Percentiles rank a stretch among this genome's conserved stretches.
phyloP scores from a whole-genome alignment of 2,329 filamentous ascomycete genomes.

The Bipolaris sorokiniana region DNA sequence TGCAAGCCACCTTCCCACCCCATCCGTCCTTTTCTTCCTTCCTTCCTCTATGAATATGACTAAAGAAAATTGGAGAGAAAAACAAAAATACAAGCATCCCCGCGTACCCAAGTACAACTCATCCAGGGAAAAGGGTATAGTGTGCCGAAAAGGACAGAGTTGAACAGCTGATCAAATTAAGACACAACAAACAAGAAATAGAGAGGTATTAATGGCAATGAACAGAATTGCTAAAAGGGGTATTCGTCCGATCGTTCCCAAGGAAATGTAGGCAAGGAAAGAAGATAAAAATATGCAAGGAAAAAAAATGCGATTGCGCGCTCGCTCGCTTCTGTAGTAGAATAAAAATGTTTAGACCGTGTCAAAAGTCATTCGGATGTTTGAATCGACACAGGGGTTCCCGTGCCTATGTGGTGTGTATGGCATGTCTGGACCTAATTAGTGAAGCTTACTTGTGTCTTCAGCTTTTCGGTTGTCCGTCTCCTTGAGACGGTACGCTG shows the following conservation, averaged over 20 bases:
- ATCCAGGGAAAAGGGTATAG: slow-evolving; percentile 1
- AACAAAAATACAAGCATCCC: background rate
- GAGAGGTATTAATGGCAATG: background rate
- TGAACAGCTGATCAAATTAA: background rate
- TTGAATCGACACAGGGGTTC: background rate
- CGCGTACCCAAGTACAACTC: background rate
- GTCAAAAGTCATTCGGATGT: background rate
- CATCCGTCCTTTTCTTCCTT: background rate
- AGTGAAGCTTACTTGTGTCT: slow-evolving; percentile 19
- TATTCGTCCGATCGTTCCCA: slow-evolving; percentile 5
- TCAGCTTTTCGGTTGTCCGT: slow-evolving; percentile 26
- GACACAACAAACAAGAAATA: background rate
- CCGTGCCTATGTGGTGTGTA: background rate
- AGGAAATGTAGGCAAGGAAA: background rate
- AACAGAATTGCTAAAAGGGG: background rate
- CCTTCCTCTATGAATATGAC: background rate
- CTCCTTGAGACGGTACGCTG: slow-evolving; percentile 21
- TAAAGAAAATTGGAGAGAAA: background rate
- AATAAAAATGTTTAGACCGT: background rate
- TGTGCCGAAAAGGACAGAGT: background rate
- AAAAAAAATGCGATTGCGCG: background rate
- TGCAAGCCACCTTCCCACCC: background rate
- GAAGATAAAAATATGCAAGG: background rate
- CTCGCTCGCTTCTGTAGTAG: background rate
- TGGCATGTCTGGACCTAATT: background rate